Evolutionary conservation across 2,329 filamentous ascomycete species (phyloP).

Genomic region (Graphilbum ipis-grandicollis): DNA sequence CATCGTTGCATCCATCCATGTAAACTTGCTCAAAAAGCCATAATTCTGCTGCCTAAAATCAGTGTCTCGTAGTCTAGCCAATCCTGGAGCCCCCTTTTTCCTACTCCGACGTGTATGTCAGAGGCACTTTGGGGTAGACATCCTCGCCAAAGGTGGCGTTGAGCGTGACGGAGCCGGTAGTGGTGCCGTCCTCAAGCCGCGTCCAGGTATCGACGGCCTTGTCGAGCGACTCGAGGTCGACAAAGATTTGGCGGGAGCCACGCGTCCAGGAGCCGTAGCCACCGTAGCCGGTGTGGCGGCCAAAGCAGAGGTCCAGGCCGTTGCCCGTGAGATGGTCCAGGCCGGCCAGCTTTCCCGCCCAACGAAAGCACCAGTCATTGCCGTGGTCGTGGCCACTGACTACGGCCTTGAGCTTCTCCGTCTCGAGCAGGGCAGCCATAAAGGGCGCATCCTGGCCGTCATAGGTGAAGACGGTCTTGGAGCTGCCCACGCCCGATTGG

Average conservation of each 20-base stretch:
- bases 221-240: background rate
- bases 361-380: conserved; percentile 27
- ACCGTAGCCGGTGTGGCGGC: conserved; percentile 51
- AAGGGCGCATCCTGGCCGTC: conserved; percentile 33
- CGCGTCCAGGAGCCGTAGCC: conserved; percentile 50
- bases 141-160: no score
- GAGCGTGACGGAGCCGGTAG: no score
- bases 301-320: conserved; percentile 23
- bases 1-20: no score
- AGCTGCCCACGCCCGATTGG: conserved; percentile 6
- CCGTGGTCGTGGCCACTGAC: conserved; percentile 46
- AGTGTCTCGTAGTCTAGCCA: no score
- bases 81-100: no score
- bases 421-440: conserved; percentile 34
- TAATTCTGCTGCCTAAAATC: no score
- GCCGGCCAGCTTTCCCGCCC: conserved; percentile 4
- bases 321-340: conserved; percentile 17
- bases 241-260: conserved; percentile 21
- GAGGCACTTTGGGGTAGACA: no score
- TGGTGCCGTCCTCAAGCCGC: no score
- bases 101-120: no score
- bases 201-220: no score
- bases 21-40: no score
- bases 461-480: conserved; percentile 8
- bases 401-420: conserved; percentile 30